phyloP scores from a whole-genome alignment of 1,284 basidiomycete genomes.

The Irpex sp. region DNA sequence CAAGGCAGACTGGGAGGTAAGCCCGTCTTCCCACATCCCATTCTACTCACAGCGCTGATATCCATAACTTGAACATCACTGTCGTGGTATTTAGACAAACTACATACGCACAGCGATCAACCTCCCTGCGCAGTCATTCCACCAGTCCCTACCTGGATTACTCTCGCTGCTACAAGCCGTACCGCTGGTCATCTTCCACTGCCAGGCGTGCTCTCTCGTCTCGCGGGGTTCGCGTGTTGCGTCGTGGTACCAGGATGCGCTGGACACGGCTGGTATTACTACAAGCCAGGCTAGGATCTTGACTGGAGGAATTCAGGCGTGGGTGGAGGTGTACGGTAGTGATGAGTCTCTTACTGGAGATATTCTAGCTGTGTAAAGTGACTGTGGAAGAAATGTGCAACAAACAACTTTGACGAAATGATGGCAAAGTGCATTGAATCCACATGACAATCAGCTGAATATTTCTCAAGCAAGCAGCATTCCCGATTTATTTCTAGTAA shows the following conservation, averaged over 20 bases:
- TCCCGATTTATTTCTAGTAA: not conserved
- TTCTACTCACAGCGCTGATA: too few species aligned
- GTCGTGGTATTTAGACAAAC: constrained; percentile 3
- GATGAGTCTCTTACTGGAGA: constrained; percentile 10
- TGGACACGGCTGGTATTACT: constrained; percentile 12
- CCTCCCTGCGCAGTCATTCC: constrained; percentile 15
- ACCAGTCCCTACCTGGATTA: constrained; percentile 13
- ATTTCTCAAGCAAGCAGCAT: not conserved
- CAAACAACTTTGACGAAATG: not conserved
- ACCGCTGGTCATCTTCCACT: constrained; percentile 15
- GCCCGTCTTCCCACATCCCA: not conserved
- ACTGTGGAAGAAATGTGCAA: not conserved
- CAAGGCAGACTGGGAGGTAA: constrained; percentile 14
- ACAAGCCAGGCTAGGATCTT: constrained; percentile 11
- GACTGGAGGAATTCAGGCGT: constrained; percentile 12
- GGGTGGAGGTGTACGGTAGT: constrained; percentile 13
- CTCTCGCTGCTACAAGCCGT: constrained; percentile 6
- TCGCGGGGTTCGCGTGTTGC: constrained; percentile 12
- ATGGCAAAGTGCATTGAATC: too few species aligned
- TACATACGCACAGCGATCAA: constrained; percentile 15
- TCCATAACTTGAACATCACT: too few species aligned
- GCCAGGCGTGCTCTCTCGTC: constrained; percentile 10
- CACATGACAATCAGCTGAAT: too few species aligned
- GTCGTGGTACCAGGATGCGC: constrained; percentile 16
- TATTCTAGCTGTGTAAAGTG: not conserved